Percentiles rank a stretch among this genome's conserved stretches.
Conservation (phyloP, 1,139 yeast species). For the Saccharomyces hybrid region DNA sequence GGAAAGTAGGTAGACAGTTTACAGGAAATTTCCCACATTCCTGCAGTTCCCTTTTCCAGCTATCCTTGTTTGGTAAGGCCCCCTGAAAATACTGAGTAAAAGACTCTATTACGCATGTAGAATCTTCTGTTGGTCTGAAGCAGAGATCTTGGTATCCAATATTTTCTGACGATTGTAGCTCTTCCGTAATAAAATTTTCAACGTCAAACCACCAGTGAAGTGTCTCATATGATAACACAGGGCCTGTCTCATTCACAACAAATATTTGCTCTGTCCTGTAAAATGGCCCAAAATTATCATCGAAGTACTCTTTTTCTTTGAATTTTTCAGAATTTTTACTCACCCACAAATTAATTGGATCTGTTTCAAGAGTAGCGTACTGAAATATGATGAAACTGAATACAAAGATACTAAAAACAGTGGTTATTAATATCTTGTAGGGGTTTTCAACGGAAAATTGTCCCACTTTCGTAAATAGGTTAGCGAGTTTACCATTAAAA, state of each 20-base stretch:
- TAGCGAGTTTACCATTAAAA: conserved; percentile 14
- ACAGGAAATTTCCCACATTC: conserved; percentile 77
- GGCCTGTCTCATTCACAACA: conserved; percentile 60
- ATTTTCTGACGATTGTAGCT: conserved; percentile 20
- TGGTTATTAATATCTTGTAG: conserved; percentile 15
- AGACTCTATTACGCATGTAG: conserved; percentile 77
- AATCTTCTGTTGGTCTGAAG: conserved; percentile 70
- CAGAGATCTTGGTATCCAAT: conserved; percentile 60
- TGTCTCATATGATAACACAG: conserved; percentile 57
- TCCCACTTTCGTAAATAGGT: conserved; percentile 43
- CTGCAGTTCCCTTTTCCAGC: conserved; percentile 50
- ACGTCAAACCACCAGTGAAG: conserved; percentile 83
- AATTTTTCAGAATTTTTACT: conserved; percentile 70
- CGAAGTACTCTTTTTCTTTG: conserved; percentile 62
- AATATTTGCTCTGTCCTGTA: conserved; percentile 82
- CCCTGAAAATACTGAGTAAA: conserved; percentile 84
- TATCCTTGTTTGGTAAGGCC: conserved; percentile 44
- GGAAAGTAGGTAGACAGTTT: conserved; percentile 81
- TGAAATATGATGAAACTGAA: conserved; percentile 48
- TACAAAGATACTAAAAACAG: conserved; percentile 38
- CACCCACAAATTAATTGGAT: conserved; percentile 87
- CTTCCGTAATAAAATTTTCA: conserved; percentile 46
- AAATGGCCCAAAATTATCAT: conserved; percentile 82
- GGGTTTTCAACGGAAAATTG: conserved; percentile 54
- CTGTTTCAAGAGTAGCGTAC: conserved; percentile 56